phyloP scores from a whole-genome alignment of 805 yeast genomes.

The Dipodascopsis uninucleata region DNA sequence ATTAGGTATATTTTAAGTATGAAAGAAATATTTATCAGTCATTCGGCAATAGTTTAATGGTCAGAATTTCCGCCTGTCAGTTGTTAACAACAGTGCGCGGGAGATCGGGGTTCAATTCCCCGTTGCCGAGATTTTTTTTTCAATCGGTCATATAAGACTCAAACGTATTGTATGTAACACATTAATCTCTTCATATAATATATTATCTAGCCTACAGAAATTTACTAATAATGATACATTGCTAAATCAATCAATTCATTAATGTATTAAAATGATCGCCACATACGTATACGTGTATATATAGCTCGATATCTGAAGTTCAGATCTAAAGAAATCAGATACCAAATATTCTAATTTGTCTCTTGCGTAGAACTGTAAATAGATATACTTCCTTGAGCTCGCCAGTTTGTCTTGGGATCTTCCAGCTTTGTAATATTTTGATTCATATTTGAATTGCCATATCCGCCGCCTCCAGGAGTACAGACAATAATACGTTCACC shows the following conservation, averaged over 20 bases:
- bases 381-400: constrained; percentile 26
- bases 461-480: constrained; percentile 90
- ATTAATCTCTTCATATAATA: background rate
- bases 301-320: background rate
- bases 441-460: constrained; percentile 42
- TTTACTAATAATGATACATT: too few species aligned
- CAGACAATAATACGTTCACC: constrained; percentile 67
- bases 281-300: background rate
- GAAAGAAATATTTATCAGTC: background rate
- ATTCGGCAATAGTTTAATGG: constrained; percentile 38
- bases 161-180: background rate
- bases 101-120: constrained; percentile 26
- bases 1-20: background rate
- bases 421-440: constrained; percentile 7
- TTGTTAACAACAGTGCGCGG: constrained; percentile 16
- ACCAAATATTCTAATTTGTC: constrained; percentile 6
- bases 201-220: background rate
- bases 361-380: constrained; percentile 21
- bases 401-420: constrained; percentile 20
- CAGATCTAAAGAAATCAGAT: background rate
- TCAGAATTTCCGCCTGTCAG: constrained; percentile 39
- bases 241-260: background rate
- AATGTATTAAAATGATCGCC: background rate
- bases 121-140: constrained; percentile 19
- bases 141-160: background rate